Evolutionary conservation across 768 basidiomycete genomes (phyloP).

Genomic region (Coprinellus micaceus): DNA sequence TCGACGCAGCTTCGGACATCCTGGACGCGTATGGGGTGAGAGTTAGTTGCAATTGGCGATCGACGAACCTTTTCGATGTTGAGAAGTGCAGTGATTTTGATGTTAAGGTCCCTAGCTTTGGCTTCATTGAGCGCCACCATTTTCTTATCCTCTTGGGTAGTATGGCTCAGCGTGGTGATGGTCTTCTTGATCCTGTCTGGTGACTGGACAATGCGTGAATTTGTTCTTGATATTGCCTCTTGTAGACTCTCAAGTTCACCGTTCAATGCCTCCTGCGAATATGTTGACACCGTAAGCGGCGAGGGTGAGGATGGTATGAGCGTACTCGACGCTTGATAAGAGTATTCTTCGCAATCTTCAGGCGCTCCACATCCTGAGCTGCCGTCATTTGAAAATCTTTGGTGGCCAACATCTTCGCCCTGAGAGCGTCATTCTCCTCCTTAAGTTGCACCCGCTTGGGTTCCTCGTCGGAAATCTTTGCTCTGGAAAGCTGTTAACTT

Average conservation of each 20-base stretch:
- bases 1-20: constrained; percentile 70
- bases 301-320: constrained; percentile 3
- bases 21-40: constrained; percentile 31
- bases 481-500: constrained; percentile 32
- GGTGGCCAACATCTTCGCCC: constrained; percentile 63
- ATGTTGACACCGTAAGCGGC: neutral
- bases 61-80: constrained; percentile 67
- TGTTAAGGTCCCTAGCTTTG: constrained; percentile 74
- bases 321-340: constrained; percentile 62
- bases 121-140: constrained; percentile 60
- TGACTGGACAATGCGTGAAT: constrained; percentile 81
- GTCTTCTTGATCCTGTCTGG: constrained; percentile 85
- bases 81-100: constrained; percentile 65
- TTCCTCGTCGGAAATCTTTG: constrained; percentile 64
- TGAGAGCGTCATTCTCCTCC: constrained; percentile 57
- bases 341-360: constrained; percentile 67
- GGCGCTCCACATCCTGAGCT: constrained; percentile 62
- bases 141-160: constrained; percentile 68
- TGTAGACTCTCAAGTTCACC: constrained; percentile 55
- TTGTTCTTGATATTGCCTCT: constrained; percentile 60
- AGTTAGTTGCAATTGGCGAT: constrained; percentile 1
- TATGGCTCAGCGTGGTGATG: constrained; percentile 70
- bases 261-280: constrained; percentile 55
- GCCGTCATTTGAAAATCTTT: constrained; percentile 60
- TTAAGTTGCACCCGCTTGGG: constrained; percentile 60